Percentiles rank a stretch among this genome's conserved stretches.
Evolutionary conservation across 139 green algal species (phyloP).

Genomic region (Micractinium sp.): DNA sequence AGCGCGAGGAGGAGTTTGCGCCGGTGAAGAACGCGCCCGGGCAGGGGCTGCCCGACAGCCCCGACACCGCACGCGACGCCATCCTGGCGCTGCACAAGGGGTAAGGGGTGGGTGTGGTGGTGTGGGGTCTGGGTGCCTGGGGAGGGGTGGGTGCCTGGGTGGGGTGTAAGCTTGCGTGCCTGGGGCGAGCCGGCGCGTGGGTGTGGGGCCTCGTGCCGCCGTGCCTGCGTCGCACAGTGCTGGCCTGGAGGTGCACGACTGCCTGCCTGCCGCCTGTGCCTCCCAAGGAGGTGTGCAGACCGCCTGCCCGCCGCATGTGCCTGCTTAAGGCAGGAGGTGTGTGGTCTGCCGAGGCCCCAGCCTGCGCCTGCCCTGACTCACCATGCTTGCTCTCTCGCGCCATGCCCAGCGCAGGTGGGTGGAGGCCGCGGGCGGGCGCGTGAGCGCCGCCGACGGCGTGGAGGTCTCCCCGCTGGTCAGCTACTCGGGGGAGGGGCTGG

Average conservation of each 20-base stretch:
- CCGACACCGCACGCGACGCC: slow-evolving; percentile 80
- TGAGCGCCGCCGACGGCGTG: slow-evolving; percentile 55
- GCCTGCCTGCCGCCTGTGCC: background rate
- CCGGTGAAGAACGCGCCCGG: slow-evolving; percentile 90
- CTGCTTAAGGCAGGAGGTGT: too few relatives aligned
- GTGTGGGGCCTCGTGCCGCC: too few relatives aligned
- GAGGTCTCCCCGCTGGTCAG: slow-evolving; percentile 79
- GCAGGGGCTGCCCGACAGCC: slow-evolving; percentile 68
- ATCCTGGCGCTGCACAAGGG: slow-evolving; percentile 76
- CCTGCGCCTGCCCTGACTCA: background rate
- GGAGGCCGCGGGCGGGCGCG: slow-evolving; percentile 44
- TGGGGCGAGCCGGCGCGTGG: background rate
- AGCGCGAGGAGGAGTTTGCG: slow-evolving; percentile 80
- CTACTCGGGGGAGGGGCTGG: slow-evolving; percentile 82
- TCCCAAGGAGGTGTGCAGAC: too few relatives aligned
- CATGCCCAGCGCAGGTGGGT: slow-evolving; percentile 12
- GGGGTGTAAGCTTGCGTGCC: background rate
- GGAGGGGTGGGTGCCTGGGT: background rate
- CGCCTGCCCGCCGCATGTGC: too few relatives aligned
- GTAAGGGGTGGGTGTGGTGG: slow-evolving; percentile 22
- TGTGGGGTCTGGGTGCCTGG: background rate
- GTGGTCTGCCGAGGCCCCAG: too few relatives aligned
- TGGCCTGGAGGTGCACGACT: background rate
- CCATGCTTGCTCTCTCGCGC: background rate
- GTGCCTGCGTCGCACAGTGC: background rate